Base-by-base conservation (phyloP, 1,139 yeast species). In the Meyerozyma athensensis region DNA sequence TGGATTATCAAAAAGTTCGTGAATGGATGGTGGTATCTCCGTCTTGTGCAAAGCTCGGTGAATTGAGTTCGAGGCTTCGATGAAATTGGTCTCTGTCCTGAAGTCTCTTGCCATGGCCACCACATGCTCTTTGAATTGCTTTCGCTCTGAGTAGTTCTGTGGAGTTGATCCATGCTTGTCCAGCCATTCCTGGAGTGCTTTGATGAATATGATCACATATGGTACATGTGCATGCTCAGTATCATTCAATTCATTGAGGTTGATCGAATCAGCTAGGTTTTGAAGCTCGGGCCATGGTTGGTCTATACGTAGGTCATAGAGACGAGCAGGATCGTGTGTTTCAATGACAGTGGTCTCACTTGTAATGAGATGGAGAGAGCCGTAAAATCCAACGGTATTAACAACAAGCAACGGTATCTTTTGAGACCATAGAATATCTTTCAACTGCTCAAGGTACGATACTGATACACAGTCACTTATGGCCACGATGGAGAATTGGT, bases 201-300 rank as follows among this genome's bases (percentile, higher is more conserved):
- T 79, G 35, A 81, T 68, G 30, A 85, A 68, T 2, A 90, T 62
- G 1, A 86, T 72, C 17, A 83, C 70, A 50, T 75, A 87, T 1
- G 97, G 97, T 2, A 87, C 72, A 49, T 83, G 82, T 0, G 86
- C 77, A 42, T 79, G 77, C 14, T 76, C 79, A 4, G 68, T 65
- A 30, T 72, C 75, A 36, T 68, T 70, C 42, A 82, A 46, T 0
- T 45, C 33, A 2, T 64, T 65, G 17, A 84, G 51, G 34, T 79
- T 74, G 37, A 81, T 63, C 1, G 73, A 56, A 40, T 77, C 74
- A 7, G 77, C 70, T 49, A 69, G 80, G 0, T 59, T 59, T 31
- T 60, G 58, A n/a, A 90, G 61, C 47, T 84, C 87, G 0, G 68
- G 63, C 97, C 97, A 92, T 1, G 95, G 92, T 3, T 54, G 45